Conservation (phyloP, 1,284 basidiomycete species). For the Heterobasidion parviporum region DNA sequence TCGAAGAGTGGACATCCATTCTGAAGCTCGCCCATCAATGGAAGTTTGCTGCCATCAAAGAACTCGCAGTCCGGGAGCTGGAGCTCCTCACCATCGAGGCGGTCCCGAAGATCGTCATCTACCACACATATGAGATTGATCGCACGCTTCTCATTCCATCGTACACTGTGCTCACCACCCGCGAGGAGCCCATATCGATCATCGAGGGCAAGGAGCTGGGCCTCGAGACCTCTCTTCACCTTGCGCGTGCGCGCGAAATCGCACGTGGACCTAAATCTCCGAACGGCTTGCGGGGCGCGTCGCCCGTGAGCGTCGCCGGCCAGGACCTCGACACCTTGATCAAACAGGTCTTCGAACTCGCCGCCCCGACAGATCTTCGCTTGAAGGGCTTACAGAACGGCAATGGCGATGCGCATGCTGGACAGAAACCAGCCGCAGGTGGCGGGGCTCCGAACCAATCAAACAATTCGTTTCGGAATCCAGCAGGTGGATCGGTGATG, state of each 20-base stretch:
- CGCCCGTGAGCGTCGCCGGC: conserved; percentile 13
- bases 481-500: conserved; percentile 15
- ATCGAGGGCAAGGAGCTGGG: conserved; percentile 50
- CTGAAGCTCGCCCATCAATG: conserved; percentile 51
- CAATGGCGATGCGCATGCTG: background rate
- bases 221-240: conserved; percentile 48
- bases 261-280: conserved; percentile 31
- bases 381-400: background rate
- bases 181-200: conserved; percentile 45
- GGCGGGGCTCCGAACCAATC: background rate
- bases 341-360: conserved; percentile 10
- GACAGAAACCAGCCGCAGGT: background rate
- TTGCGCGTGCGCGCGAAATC: conserved; percentile 51
- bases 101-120: conserved; percentile 52
- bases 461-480: conserved; percentile 5
- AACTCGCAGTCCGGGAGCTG: conserved; percentile 52
- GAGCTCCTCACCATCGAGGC: conserved; percentile 52
- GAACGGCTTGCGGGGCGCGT: conserved; percentile 29
- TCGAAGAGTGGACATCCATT: conserved; percentile 52
- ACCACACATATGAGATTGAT: conserved; percentile 46
- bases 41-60: conserved; percentile 52
- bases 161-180: conserved; percentile 48
- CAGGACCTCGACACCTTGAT: conserved; percentile 10
- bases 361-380: background rate
- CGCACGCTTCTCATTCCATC: conserved; percentile 43